Percentiles rank a stretch among this genome's conserved stretches.
These are phyloP conservation scores for Cyanidiococcus yangmingshanensis DNA, from an alignment of 23 red algal genomes.

Conservation along the genomic window DNA sequence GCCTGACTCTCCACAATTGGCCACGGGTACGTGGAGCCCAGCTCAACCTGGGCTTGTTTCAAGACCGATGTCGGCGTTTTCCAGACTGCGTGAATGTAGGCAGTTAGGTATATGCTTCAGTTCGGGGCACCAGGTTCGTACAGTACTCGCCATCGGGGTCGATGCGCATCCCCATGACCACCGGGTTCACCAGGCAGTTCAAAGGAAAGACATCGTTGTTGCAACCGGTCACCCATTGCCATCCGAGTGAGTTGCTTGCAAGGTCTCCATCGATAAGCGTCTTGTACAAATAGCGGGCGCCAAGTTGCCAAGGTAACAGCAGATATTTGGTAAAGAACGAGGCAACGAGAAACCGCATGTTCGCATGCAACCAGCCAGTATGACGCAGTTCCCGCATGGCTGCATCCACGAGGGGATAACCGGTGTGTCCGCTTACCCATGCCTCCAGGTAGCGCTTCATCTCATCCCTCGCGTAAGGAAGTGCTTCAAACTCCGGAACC, in stretches of 20 bases:
- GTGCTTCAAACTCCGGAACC: constrained; percentile 60
- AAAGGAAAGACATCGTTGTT: constrained; percentile 71
- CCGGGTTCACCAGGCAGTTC: constrained; percentile 73
- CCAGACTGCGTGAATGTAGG: constrained; percentile 72
- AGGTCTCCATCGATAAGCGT: constrained; percentile 79
- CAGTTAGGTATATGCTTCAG: constrained; percentile 43
- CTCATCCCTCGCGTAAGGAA: constrained; percentile 59
- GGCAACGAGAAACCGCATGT: constrained; percentile 67
- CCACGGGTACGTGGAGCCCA: constrained; percentile 64
- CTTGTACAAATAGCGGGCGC: constrained; percentile 46
- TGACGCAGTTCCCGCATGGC: constrained; percentile 75
- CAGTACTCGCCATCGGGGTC: constrained; percentile 54
- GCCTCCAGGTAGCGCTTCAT: constrained; percentile 21
- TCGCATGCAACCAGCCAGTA: constrained; percentile 89
- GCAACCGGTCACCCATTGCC: constrained; percentile 87
- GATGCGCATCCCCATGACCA: constrained; percentile 38
- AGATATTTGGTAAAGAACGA: constrained; percentile 85
- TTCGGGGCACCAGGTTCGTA: constrained; percentile 78
- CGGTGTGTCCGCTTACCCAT: constrained; percentile 60
- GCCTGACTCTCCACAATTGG: constrained; percentile 38
- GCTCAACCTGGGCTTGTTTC: constrained; percentile 33
- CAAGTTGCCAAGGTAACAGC: constrained; percentile 80
- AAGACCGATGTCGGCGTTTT: constrained; percentile 54
- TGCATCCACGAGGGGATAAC: constrained; percentile 96
- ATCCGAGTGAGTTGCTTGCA: constrained; percentile 67